Evolutionary conservation across 2,329 filamentous ascomycete species (phyloP), one percentile per base, ranked within the genome.

Genomic region (Stagonosporopsis rhizophila): DNA sequence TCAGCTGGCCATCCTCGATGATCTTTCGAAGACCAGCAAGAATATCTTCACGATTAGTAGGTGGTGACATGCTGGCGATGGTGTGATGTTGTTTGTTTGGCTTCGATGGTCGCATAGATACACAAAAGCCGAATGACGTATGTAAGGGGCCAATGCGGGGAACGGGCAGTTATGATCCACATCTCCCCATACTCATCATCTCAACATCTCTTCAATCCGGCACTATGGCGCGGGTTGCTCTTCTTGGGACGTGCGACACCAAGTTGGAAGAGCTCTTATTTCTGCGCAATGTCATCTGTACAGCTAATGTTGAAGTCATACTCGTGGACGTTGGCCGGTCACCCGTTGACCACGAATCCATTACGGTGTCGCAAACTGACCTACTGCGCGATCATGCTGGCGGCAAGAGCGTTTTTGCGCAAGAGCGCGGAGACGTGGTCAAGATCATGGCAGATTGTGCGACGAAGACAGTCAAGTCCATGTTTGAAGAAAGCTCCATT

Each of bases 191-290:
- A 27, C 9, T 27, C 34, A 25, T 15, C 22, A n/a, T 44, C 17
- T 37, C 27, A 28, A 35, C 28, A 42, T 9, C 19, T 30, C 5
- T 37, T 11, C 27, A 39, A 32, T n/a, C 9, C 20, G 15, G 8
- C 52, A 46, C 17, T 4, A 56, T 56, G 20, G 44, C 63, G 15
- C 52, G 57, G 74, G 80, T 88, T 48, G 76, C 83, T 46, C 73
- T 88, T 14, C 71, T 89, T 20, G 87, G 87, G 19, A 89, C 86
- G 14, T 86, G 83, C 66, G 87, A 89, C 66, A 88, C 86, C 28
- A 89, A 89, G 68, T 77, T 86, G 11, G 71, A 81, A 5, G 86
- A 89, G 67, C 77, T 87, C 1, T 72, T 84, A 3, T 87, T 82
- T 66, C 74, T 87, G 2, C 79, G 80, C 42, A 71, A 79, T 3